Percentiles rank a stretch among this genome's conserved stretches.
Conservation (phyloP, 2,329 filamentous ascomycete genomes). For the Metarhizium brunneum region DNA sequence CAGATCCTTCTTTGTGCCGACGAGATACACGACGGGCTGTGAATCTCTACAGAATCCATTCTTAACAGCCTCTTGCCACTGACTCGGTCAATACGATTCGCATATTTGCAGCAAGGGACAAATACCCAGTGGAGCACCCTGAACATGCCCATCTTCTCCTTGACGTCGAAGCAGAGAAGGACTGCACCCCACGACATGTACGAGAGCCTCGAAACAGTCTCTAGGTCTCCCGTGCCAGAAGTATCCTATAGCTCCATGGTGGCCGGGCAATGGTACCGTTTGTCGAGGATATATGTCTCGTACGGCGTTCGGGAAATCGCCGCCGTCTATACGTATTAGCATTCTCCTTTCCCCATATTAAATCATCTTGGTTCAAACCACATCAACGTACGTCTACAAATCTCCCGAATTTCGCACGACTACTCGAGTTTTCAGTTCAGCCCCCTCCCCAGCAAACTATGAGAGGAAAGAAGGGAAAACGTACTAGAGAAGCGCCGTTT, state of each 20-base stretch:
- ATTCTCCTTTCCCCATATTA: no score
- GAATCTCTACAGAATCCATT: conserved; percentile 1
- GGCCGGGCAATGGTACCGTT: conserved; percentile 14
- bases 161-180: conserved; percentile 30
- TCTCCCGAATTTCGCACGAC: conserved; percentile 26
- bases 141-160: conserved; percentile 22
- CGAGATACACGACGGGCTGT: conserved; percentile 19
- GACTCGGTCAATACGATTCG: neutral
- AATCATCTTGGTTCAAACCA: neutral
- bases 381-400: conserved; percentile 25
- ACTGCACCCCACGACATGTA: conserved; percentile 28
- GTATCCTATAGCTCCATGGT: conserved; percentile 30
- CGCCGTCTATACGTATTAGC: conserved; percentile 14
- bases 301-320: conserved; percentile 24
- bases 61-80: conserved; percentile 15
- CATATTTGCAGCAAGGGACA: neutral
- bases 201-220: conserved; percentile 22
- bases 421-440: conserved; percentile 9
- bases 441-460: neutral
- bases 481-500: conserved; percentile 30
- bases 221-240: conserved; percentile 28
- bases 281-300: conserved; percentile 24
- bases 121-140: conserved; percentile 27
- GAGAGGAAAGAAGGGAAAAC: conserved; percentile 3
- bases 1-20: conserved; percentile 26